Percentiles rank a stretch among this genome's conserved stretches.
These are phyloP conservation scores for Carex myosuroides DNA, from an alignment of 176 grass and related monocot genomes.

Conservation along the genomic window DNA sequence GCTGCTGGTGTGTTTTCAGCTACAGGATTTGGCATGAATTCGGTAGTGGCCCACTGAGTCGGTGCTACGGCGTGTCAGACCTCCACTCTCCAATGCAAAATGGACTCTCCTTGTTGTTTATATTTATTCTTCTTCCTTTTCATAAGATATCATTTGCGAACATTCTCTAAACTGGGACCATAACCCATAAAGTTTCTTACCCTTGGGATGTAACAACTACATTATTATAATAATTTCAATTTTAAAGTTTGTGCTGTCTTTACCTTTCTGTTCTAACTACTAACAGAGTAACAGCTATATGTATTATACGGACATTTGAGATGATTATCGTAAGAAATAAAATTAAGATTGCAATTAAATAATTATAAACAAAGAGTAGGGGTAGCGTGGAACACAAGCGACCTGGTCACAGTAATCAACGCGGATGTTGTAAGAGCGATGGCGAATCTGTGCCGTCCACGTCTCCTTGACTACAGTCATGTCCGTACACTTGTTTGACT, in stretches of 20 bases:
- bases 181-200: not conserved
- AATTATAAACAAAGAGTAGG: not conserved
- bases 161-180: slow-evolving; percentile 19
- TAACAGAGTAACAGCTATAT: too few species aligned
- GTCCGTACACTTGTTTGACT: not conserved
- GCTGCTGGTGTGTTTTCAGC: not conserved
- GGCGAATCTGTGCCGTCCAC: slow-evolving; percentile 8
- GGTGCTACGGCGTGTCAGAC: not conserved
- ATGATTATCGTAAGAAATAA: not conserved
- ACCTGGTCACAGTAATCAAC: not conserved
- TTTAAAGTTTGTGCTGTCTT: not conserved
- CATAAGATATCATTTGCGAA: slow-evolving; percentile 3
- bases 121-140: not conserved
- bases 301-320: too few species aligned
- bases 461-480: not conserved
- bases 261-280: not conserved
- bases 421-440: not conserved
- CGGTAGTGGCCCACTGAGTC: not conserved
- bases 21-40: slow-evolving; percentile 11
- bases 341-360: not conserved
- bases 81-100: slow-evolving; percentile 3
- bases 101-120: not conserved
- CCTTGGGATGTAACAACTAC: not conserved
- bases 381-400: not conserved
- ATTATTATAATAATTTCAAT: not conserved